Evolutionary conservation across 2,329 filamentous ascomycete species (phyloP), one percentile per base, ranked within the genome.

Genomic region (Alternaria solani): DNA sequence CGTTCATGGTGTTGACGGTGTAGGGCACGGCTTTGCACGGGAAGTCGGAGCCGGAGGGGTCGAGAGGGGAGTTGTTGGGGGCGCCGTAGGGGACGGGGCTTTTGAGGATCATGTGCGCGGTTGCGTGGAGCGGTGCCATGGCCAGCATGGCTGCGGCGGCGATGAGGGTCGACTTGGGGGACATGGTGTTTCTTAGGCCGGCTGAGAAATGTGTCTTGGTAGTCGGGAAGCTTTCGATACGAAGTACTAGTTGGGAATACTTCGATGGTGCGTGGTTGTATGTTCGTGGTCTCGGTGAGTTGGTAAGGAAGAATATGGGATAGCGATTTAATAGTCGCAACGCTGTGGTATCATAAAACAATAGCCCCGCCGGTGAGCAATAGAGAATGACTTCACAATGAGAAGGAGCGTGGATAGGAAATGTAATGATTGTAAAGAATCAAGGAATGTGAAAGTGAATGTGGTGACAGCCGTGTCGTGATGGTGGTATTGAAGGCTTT

Each of bases 41-140:
- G 72, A 91, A 98, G 77, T 97, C 81, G 20, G 81, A 81, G 0
- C 91, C 91, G 0, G 76, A 57, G 0, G 78, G 58, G 0, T 51
- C 47, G 5, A 97, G 83, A 1, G 94, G 94, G 3, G 80, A 81
- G 79, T 91, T 94, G 28, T 80, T 80, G 8, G 63, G 65, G 14
- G 53, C 38, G 11, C 80, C 80, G 62, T 88, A 96, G 0, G 92
- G 92, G 12, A 85, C 78, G 0, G 94, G 94, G 9, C 79, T 83
- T 56, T 70, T 79, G 85, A 97, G 89, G 36, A 86, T 81, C 85
- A 97, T 91, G 78, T 98, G 94, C 43, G 89, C 91, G 51, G 86
- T 85, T 70, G 83, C 86, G 51, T 85, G 59, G 14, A 68, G 46
- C 85, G 70, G 81, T 64, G 85, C 85, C 75, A 91, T 77, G 73